Percentiles rank a stretch among this genome's conserved stretches.
Evolutionary conservation across 306 rosid genomes (phyloP).

Genomic region (Mimosa pudica): DNA sequence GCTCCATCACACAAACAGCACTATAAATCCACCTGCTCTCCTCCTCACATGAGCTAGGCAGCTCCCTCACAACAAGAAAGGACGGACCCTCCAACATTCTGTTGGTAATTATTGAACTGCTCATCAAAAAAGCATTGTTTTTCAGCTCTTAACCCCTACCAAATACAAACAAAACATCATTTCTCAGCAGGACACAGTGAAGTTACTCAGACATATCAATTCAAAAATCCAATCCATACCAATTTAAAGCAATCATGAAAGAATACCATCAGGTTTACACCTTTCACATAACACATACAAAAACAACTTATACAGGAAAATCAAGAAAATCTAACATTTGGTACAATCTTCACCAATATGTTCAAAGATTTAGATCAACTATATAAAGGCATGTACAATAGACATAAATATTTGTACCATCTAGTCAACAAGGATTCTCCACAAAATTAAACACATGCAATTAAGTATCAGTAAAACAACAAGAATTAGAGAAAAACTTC

Average conservation of each 20-base stretch:
- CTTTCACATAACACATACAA: background rate
- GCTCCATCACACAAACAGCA: slow-evolving; percentile 42
- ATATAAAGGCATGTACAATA: slow-evolving; percentile 33
- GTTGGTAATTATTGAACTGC: slow-evolving; percentile 25
- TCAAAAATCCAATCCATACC: slow-evolving; percentile 10
- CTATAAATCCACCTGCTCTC: slow-evolving; percentile 63
- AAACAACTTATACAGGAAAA: background rate
- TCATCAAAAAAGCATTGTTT: slow-evolving; percentile 22
- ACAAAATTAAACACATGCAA: slow-evolving; percentile 22
- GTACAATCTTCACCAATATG: slow-evolving; percentile 27
- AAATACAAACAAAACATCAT: slow-evolving; percentile 34
- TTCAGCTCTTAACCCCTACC: slow-evolving; percentile 6
- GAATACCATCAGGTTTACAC: slow-evolving; percentile 16
- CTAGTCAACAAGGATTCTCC: background rate
- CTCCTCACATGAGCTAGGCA: slow-evolving; percentile 54
- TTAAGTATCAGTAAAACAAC: slow-evolving; percentile 30
- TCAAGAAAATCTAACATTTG: background rate
- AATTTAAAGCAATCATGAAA: slow-evolving; percentile 25
- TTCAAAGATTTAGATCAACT: background rate
- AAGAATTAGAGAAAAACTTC: slow-evolving; percentile 29
- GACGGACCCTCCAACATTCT: slow-evolving; percentile 66
- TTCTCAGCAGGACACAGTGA: slow-evolving; percentile 16
- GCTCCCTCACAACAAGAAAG: slow-evolving; percentile 51
- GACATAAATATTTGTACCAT: slow-evolving; percentile 10
- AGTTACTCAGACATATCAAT: slow-evolving; percentile 18